Base-by-base conservation (phyloP, 2,329 filamentous ascomycete genomes). In the Cytospora leucostoma region DNA sequence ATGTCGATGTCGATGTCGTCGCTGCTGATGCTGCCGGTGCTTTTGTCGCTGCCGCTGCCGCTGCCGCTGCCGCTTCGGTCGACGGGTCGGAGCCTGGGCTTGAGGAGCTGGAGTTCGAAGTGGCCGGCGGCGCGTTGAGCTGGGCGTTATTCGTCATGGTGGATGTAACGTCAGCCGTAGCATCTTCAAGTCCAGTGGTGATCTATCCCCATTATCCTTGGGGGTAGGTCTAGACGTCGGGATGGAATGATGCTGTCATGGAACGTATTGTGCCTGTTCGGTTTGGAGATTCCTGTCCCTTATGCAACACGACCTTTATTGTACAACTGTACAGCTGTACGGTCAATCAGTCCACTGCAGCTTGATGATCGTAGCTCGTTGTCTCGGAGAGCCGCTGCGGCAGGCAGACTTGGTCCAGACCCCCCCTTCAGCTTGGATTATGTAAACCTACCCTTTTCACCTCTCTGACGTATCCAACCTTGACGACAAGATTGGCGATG, bases 131-230 rank as follows among this genome's bases (percentile, higher is more conserved):
- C 54, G 61, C 33, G 7, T 56, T 60, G 61, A 56, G 51, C 57
- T 61, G 64, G 40, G 57, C 57, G 13, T 66, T 53, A 19, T 59
- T 63, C 15, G 54, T 63, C 64, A 66, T 66, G 61, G 61, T 55
- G 61, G 61, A 49, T 37, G 40, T 47, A 53, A 44, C 49, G 51
- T 56, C 35, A 27, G 56, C 50, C 53, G 53, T 55, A 63, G 53
- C 61, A 66, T 64, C 47, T 54, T 49, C 56, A 33, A 33, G 35
- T 11, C 49, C 44, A 27, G n/a, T 33, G 17, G 7, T 21, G 5
- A 11, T 19, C n/a, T 21, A 47, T 19, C 44, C n/a, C 44, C 44
- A 47, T 47, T 3, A 4, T 47, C 27, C 27, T 17, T 21, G n/a
- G n/a, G n/a, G 27, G 27, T 27, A 27, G 27, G n/a, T 47, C 44